Conservation (phyloP, 768 basidiomycete species). For the Lentinula boryana region DNA sequence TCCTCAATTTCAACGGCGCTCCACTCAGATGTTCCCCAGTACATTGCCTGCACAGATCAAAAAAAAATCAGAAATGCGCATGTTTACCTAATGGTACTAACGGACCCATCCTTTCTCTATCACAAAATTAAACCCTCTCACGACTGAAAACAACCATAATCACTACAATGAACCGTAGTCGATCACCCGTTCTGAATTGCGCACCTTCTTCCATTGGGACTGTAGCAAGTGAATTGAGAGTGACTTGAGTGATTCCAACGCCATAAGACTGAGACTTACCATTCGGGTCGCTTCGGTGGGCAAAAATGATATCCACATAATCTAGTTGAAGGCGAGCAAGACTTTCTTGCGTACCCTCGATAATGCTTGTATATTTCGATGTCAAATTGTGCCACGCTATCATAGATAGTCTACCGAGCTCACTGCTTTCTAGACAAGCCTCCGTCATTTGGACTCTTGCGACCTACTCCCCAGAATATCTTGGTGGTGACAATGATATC, state of each 20-base stretch:
- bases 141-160: slow-evolving; percentile 24
- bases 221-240: slow-evolving; percentile 7
- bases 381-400: neutral
- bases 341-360: slow-evolving; percentile 67
- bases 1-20: slow-evolving; percentile 62
- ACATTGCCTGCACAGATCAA: slow-evolving; percentile 39
- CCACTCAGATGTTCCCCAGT: slow-evolving; percentile 82
- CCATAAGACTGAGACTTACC: slow-evolving; percentile 24
- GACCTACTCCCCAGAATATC: slow-evolving; percentile 62
- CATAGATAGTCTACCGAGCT: neutral
- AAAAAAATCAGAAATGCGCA: neutral
- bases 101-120: slow-evolving; percentile 66
- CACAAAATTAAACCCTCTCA: slow-evolving; percentile 75
- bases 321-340: slow-evolving; percentile 67
- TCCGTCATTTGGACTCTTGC: slow-evolving; percentile 49
- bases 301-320: slow-evolving; percentile 70
- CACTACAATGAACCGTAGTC: neutral
- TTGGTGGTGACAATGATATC: slow-evolving; percentile 81
- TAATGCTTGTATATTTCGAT: slow-evolving; percentile 37
- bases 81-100: neutral
- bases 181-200: neutral
- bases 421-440: slow-evolving; percentile 59
- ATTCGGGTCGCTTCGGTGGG: slow-evolving; percentile 58
- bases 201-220: slow-evolving; percentile 61
- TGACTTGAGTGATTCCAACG: neutral